Evolutionary conservation across 2,329 filamentous ascomycete genomes (phyloP).

Genomic region (Cercospora beticola): DNA sequence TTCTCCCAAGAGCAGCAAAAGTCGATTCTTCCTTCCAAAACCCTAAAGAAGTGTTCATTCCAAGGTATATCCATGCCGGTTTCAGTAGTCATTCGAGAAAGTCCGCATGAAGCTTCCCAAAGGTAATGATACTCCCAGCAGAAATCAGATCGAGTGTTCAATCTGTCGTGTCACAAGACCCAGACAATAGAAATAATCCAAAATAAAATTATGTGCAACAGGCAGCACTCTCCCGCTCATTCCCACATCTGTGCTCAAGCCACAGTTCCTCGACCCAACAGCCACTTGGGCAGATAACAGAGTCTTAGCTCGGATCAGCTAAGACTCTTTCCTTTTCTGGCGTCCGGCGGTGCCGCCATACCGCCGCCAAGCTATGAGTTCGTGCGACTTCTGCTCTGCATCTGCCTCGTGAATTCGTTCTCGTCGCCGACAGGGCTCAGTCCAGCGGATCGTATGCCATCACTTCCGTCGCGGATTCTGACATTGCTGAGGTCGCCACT

Average conservation of each 20-base stretch:
- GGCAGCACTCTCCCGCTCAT: not conserved
- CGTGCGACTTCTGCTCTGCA: conserved; percentile 27
- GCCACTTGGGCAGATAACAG: not conserved
- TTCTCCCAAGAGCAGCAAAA: not conserved
- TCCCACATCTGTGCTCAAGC: not conserved
- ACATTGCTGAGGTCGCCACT: conserved; percentile 68
- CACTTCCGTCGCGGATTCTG: conserved; percentile 4
- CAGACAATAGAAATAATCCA: not conserved
- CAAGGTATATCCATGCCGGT: not conserved
- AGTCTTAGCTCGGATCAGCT: not conserved
- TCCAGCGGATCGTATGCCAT: conserved; percentile 35
- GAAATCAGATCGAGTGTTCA: not conserved
- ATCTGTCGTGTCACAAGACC: not conserved
- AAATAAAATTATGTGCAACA: not conserved
- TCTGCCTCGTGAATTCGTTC: conserved; percentile 17
- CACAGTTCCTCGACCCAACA: not conserved
- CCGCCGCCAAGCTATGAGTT: conserved; percentile 24
- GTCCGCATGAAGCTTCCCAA: not conserved
- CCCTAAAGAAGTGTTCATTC: not conserved
- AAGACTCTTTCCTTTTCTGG: not conserved
- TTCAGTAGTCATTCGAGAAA: not conserved
- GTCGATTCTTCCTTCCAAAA: not conserved
- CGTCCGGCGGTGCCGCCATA: not conserved
- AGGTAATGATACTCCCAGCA: not conserved
- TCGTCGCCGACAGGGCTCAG: conserved; percentile 33